Base-by-base conservation (phyloP, 2,329 filamentous ascomycete genomes). In the Nothomitra cinnamomea region DNA sequence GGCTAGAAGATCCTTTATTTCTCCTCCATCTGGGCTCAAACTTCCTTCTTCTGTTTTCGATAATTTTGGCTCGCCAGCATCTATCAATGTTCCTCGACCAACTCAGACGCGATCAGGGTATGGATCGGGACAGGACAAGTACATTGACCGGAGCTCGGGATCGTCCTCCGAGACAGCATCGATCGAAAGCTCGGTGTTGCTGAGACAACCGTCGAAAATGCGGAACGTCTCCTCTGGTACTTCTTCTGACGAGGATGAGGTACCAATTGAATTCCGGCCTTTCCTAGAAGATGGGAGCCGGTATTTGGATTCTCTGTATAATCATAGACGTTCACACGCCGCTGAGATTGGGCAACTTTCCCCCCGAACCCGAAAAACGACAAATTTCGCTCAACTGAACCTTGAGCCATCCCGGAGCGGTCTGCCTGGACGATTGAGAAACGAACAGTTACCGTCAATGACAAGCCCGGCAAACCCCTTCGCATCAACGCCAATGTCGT, bases 301-400 rank as follows among this genome's bases (percentile, higher is more conserved):
- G 22, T 57, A 61, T 47, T 54, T 61, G 13, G 56, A 57, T 8
- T 54, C 59, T 21, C 56, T 61, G 36, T 55, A 60, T 22, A 59
- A 55, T 4, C 60, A 61, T 48, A 53, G 60, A 7, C 53, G 60
- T 19, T 61, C 60, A 15, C 60, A 61, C 28, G 59, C 60, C 40
- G 60, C 60, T 45, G 60, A 61, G 50, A 58, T 60, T 49, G 60
- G 60, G 4, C 60, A 61, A 53, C 54, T 61, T 36, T 35, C 58
- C 36, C 60, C 58, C 17, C 55, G 59, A 21, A n/a, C 42, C 40
- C 50, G 50, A n/a, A 28, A 36, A 19, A 19, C 50, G 12, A 28
- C 32, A 13, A 49, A 32, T 49, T 21, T n/a, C 24, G 24, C 25
- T 19, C 45, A 28, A 17, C 25, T 8, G 25, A 35, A 19, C 19